phyloP scores from a whole-genome alignment of 805 yeast genomes.

The Vanderwaltozyma verrucispora region DNA sequence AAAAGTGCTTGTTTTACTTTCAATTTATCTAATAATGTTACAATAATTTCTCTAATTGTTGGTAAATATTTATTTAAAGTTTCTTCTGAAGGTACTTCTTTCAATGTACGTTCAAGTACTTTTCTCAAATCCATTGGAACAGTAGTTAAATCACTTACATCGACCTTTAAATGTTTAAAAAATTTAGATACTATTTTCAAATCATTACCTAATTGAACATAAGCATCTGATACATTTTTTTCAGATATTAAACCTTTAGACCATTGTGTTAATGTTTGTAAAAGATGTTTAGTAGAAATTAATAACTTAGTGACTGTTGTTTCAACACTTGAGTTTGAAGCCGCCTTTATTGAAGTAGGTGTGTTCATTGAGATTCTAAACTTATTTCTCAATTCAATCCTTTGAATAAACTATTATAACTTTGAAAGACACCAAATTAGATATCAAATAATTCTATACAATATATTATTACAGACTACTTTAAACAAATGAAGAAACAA shows the following conservation, averaged over 20 bases:
- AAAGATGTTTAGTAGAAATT: conserved; percentile 77
- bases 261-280: conserved; percentile 88
- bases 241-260: conserved; percentile 73
- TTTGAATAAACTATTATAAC: too few relatives aligned
- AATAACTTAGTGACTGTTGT: conserved; percentile 68
- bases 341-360: not conserved
- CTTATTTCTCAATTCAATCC: not conserved
- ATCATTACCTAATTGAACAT: conserved; percentile 88
- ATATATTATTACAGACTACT: too few relatives aligned
- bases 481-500: too few relatives aligned
- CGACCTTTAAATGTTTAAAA: conserved; percentile 68
- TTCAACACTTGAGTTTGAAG: conserved; percentile 42
- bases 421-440: too few relatives aligned
- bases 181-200: conserved; percentile 79
- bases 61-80: conserved; percentile 76
- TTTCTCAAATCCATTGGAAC: conserved; percentile 75
- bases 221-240: conserved; percentile 76
- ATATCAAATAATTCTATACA: too few relatives aligned
- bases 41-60: conserved; percentile 74
- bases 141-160: conserved; percentile 75
- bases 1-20: conserved; percentile 62
- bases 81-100: conserved; percentile 76
- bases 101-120: conserved; percentile 76
- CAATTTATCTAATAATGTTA: conserved; percentile 63
- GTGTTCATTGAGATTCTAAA: not conserved